A percentile compares a stretch with the other conserved stretches of the same genome.
Evolutionary conservation across 1,139 yeast genomes (phyloP).

Genomic region (Yamadazyma taylorii): DNA sequence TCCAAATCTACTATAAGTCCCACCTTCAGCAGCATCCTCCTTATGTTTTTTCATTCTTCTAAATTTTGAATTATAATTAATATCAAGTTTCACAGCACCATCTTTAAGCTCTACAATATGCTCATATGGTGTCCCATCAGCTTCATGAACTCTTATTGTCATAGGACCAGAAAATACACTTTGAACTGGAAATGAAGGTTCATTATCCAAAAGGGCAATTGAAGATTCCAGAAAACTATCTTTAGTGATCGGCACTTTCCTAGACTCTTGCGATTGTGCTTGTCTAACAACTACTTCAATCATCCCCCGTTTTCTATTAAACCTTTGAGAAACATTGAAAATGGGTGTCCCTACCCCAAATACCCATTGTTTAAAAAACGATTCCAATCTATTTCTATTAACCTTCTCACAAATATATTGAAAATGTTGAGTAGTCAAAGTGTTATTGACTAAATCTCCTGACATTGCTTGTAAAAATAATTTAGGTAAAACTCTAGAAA

Average conservation of each 20-base stretch:
- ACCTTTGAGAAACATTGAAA: conserved; percentile 84
- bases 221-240: conserved; percentile 49
- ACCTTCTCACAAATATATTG: conserved; percentile 93
- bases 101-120: conserved; percentile 94
- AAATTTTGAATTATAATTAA: conserved; percentile 91
- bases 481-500: conserved; percentile 88
- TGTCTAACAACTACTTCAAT: conserved; percentile 95
- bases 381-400: conserved; percentile 78
- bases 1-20: conserved; percentile 64
- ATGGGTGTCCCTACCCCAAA: conserved; percentile 87
- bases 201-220: conserved; percentile 39
- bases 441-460: conserved; percentile 82
- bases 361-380: conserved; percentile 93
- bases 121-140: conserved; percentile 99
- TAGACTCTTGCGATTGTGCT: conserved; percentile 67
- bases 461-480: conserved; percentile 93
- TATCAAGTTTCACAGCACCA: conserved; percentile 80
- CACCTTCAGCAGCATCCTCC: conserved; percentile 44
- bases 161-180: conserved; percentile 84
- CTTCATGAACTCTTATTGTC: conserved; percentile 96
- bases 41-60: conserved; percentile 63
- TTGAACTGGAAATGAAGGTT: conserved; percentile 39
- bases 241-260: conserved; percentile 31
- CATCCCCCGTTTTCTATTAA: conserved; percentile 90
- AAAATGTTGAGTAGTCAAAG: conserved; percentile 78